phyloP scores from a whole-genome alignment of 2,329 filamentous ascomycete species.

The Lecanicillium sp. region DNA sequence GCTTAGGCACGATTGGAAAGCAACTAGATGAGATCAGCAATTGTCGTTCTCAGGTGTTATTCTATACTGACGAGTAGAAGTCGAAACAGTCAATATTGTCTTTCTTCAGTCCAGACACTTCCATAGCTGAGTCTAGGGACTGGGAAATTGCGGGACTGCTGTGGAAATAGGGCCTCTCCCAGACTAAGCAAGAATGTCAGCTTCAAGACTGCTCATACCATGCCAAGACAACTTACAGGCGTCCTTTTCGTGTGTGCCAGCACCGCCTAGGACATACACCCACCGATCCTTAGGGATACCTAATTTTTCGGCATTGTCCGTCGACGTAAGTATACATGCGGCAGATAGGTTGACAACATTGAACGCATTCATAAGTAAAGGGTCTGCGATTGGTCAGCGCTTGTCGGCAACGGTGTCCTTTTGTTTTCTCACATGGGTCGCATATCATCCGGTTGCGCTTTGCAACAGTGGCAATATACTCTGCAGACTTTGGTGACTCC shows the following conservation, averaged over 20 bases:
- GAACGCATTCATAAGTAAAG: conserved; percentile 64
- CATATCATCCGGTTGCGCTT: conserved; percentile 61
- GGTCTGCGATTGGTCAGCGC: conserved; percentile 36
- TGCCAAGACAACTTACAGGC: conserved; percentile 32
- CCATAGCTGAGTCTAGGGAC: conserved; percentile 47
- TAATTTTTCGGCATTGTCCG: conserved; percentile 43
- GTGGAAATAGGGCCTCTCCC: conserved; percentile 52
- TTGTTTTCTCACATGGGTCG: conserved; percentile 46
- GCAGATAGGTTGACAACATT: conserved; percentile 59
- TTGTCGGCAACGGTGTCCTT: background rate
- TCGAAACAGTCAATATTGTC: conserved; percentile 53
- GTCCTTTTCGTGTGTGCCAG: conserved; percentile 49
- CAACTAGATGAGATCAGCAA: conserved; percentile 35
- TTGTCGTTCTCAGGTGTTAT: conserved; percentile 1
- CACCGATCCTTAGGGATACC: conserved; percentile 47
- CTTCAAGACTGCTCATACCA: background rate
- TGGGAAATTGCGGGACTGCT: conserved; percentile 49
- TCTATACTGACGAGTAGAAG: conserved; percentile 47
- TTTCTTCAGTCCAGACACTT: conserved; percentile 35
- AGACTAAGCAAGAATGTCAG: conserved; percentile 38
- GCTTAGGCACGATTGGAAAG: conserved; percentile 62
- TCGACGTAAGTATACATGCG: conserved; percentile 53
- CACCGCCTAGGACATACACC: conserved; percentile 58
- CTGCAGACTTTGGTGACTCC: conserved; percentile 31
- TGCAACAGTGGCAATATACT: conserved; percentile 44